A percentile compares a stretch with the other conserved stretches of the same genome.
These are phyloP conservation scores for Claviceps quebecensis DNA, from an alignment of 2,329 filamentous ascomycete species.

Conservation along the genomic window DNA sequence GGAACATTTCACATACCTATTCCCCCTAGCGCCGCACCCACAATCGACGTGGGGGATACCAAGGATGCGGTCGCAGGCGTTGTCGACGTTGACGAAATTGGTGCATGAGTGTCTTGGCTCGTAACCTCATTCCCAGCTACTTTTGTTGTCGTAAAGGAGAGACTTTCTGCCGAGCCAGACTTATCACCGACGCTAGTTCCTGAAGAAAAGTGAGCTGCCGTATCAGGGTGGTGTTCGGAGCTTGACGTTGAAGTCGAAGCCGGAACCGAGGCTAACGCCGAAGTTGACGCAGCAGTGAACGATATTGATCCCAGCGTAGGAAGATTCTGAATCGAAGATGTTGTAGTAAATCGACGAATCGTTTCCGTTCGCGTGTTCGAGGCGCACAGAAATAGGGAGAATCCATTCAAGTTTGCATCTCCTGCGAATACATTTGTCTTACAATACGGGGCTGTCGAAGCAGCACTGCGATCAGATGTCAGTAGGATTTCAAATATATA, in stretches of 20 bases:
- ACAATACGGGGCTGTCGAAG: constrained; percentile 9
- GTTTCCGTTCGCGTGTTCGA: constrained; percentile 9
- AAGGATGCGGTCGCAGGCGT: neutral
- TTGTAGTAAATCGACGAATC: constrained; percentile 8
- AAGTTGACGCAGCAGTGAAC: neutral
- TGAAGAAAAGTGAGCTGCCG: neutral
- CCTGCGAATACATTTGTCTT: constrained; percentile 11
- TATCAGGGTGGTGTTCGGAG: neutral
- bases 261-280: neutral
- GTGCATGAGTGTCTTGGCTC: neutral
- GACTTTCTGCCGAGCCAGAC: neutral
- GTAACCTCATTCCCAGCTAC: neutral
- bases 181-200: neutral
- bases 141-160: neutral
- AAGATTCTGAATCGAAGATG: neutral
- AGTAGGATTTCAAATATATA: neutral
- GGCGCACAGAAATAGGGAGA: constrained; percentile 11
- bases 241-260: neutral
- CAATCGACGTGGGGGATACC: constrained; percentile 2
- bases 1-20: constrained; percentile 6
- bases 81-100: neutral
- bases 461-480: constrained; percentile 3
- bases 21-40: constrained; percentile 6
- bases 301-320: neutral
- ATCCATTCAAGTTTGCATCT: constrained; percentile 7